phyloP scores from a whole-genome alignment of 768 basidiomycete genomes.

The Lactifluus rugatus region DNA sequence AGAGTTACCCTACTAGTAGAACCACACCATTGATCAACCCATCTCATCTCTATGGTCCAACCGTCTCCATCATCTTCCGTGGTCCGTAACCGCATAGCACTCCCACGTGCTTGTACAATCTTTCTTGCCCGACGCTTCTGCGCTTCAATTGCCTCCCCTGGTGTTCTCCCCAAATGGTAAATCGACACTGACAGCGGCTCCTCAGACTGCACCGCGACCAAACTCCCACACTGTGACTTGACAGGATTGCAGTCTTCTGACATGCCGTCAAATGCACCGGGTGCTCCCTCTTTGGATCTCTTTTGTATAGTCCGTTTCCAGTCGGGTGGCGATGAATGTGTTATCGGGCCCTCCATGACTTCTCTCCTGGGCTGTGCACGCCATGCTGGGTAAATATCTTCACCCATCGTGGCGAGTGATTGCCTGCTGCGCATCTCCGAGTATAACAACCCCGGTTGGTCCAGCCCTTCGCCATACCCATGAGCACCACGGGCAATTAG shows the following conservation, averaged over 20 bases:
- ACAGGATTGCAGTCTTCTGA: not conserved
- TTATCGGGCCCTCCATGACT: not conserved
- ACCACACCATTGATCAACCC: not conserved
- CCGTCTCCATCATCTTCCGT: not conserved
- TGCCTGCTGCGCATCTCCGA: slow-evolving; percentile 10
- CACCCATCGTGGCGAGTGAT: not conserved
- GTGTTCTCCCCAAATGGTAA: not conserved
- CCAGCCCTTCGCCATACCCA: slow-evolving; percentile 6
- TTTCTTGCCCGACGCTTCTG: slow-evolving; percentile 6
- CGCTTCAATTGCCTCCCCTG: not conserved
- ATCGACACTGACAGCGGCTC: not conserved
- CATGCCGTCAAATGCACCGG: not conserved
- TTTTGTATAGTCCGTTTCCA: slow-evolving; percentile 3
- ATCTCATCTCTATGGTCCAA: not conserved
- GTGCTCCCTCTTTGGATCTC: not conserved
- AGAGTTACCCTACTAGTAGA: no score
- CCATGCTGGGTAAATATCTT: not conserved
- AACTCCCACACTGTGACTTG: not conserved
- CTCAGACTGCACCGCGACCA: not conserved
- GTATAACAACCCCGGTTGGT: slow-evolving; percentile 10
- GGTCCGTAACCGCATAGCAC: slow-evolving; percentile 4
- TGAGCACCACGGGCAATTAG: not conserved
- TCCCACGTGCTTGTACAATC: slow-evolving; percentile 4
- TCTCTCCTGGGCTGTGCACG: not conserved
- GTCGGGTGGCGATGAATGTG: slow-evolving; percentile 6